Conservation (phyloP, 495 filamentous ascomycete species). For the Filosporella fistucella region DNA sequence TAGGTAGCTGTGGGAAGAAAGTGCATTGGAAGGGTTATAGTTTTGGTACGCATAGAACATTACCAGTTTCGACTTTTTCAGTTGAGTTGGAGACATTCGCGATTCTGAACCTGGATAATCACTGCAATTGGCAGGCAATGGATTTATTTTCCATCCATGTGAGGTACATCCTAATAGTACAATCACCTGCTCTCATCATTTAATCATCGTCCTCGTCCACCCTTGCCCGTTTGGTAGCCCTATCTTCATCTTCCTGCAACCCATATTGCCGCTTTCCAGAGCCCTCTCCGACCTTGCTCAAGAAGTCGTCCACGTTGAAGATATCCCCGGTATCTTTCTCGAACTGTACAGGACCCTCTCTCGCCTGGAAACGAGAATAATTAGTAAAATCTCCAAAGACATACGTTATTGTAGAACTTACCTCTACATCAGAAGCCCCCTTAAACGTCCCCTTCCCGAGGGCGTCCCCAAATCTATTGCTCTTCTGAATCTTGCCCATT, state of each 20-base stretch:
- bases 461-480: conserved; percentile 70
- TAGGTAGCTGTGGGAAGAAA: too few relatives aligned
- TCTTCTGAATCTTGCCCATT: conserved; percentile 82
- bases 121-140: too few relatives aligned
- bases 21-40: too few relatives aligned
- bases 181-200: not conserved
- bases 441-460: conserved; percentile 89
- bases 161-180: not conserved
- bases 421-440: conserved; percentile 83
- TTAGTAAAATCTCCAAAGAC: conserved; percentile 20
- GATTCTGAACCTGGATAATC: too few relatives aligned
- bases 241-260: conserved; percentile 62
- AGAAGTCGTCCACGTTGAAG: conserved; percentile 90
- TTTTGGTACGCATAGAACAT: too few relatives aligned
- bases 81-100: too few relatives aligned
- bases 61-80: too few relatives aligned
- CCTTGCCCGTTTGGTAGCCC: conserved; percentile 69
- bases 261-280: conserved; percentile 77
- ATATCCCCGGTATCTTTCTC: conserved; percentile 87
- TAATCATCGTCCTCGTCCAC: conserved; percentile 66
- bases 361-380: conserved; percentile 41
- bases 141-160: not conserved
- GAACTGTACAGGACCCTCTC: conserved; percentile 95
- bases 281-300: conserved; percentile 67
- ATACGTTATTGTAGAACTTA: conserved; percentile 32